A percentile compares a stretch with the other conserved stretches of the same genome.
Evolutionary conservation across 129 eudicot species (phyloP).

Genomic region (Pseudognaphalium luteoalbum): DNA sequence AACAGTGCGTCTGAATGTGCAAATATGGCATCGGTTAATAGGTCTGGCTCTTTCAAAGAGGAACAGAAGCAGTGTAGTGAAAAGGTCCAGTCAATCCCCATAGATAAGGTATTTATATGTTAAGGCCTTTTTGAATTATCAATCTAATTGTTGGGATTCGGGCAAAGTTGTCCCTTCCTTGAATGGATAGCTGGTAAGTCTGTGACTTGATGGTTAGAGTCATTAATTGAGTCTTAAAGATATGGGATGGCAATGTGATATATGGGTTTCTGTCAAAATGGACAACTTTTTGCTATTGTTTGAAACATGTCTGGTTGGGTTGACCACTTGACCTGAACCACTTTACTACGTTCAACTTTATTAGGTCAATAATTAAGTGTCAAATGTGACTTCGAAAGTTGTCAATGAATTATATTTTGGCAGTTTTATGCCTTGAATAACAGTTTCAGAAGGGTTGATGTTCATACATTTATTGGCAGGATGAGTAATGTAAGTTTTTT

Average conservation of each 20-base stretch:
- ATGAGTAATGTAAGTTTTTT: slow-evolving; percentile 18
- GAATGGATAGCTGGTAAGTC: background rate
- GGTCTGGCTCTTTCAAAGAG: slow-evolving; percentile 37
- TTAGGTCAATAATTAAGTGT: background rate
- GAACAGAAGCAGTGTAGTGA: slow-evolving; percentile 31
- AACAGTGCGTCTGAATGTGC: slow-evolving; percentile 18
- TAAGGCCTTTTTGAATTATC: background rate
- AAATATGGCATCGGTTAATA: slow-evolving; percentile 18
- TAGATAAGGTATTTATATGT: slow-evolving; percentile 46
- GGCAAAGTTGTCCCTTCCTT: background rate
- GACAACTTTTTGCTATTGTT: background rate
- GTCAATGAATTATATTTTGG: too few species aligned
- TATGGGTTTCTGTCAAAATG: background rate
- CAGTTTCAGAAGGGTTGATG: background rate
- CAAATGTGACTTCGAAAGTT: background rate
- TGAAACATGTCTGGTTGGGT: background rate
- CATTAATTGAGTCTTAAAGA: background rate
- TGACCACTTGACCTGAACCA: background rate
- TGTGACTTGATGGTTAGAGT: background rate
- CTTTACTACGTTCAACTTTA: background rate
- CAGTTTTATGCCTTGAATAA: background rate
- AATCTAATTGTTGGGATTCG: background rate
- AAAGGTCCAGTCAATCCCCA: slow-evolving; percentile 17
- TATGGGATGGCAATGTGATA: background rate
- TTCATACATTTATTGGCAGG: background rate